Evolutionary conservation across 2,329 filamentous ascomycete species (phyloP).

Genomic region (Hypoxylon sp.): DNA sequence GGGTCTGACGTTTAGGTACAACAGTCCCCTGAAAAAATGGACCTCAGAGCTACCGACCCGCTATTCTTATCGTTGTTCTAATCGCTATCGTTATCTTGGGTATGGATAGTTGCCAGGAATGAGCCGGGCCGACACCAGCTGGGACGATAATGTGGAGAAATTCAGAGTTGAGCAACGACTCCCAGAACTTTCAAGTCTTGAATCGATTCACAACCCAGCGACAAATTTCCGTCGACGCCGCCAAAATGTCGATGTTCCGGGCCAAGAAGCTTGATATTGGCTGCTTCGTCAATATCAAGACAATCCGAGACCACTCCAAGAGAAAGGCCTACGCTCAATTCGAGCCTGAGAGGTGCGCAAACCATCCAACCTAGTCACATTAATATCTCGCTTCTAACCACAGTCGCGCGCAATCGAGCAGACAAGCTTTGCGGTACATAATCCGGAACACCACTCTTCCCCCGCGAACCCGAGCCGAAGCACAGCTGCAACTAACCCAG

Average conservation of each 20-base stretch:
- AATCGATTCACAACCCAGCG: slow-evolving; percentile 11
- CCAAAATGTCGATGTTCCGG: slow-evolving; percentile 84
- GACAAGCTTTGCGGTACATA: slow-evolving; percentile 93
- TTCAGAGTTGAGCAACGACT: slow-evolving; percentile 33
- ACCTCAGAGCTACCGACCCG: slow-evolving; percentile 19
- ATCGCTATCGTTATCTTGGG: neutral
- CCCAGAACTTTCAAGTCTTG: slow-evolving; percentile 38
- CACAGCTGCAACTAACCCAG: slow-evolving; percentile 90
- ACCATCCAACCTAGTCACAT: neutral
- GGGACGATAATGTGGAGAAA: neutral
- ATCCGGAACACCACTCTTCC: slow-evolving; percentile 92
- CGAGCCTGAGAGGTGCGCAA: slow-evolving; percentile 84
- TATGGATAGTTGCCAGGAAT: neutral
- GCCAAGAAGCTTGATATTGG: slow-evolving; percentile 90
- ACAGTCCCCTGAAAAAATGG: slow-evolving; percentile 32
- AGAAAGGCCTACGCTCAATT: slow-evolving; percentile 88
- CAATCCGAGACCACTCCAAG: slow-evolving; percentile 96
- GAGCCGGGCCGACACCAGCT: slow-evolving; percentile 5
- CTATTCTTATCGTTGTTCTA: neutral
- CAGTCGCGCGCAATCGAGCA: slow-evolving; percentile 53
- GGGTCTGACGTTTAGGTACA: slow-evolving; percentile 21
- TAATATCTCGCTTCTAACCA: slow-evolving; percentile 14
- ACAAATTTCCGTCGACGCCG: slow-evolving; percentile 24
- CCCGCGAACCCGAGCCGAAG: slow-evolving; percentile 84
- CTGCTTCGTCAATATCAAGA: slow-evolving; percentile 86